These are phyloP conservation scores for Podaxis rugospora DNA, from an alignment of 768 basidiomycete genomes.

Conservation along the genomic window DNA sequence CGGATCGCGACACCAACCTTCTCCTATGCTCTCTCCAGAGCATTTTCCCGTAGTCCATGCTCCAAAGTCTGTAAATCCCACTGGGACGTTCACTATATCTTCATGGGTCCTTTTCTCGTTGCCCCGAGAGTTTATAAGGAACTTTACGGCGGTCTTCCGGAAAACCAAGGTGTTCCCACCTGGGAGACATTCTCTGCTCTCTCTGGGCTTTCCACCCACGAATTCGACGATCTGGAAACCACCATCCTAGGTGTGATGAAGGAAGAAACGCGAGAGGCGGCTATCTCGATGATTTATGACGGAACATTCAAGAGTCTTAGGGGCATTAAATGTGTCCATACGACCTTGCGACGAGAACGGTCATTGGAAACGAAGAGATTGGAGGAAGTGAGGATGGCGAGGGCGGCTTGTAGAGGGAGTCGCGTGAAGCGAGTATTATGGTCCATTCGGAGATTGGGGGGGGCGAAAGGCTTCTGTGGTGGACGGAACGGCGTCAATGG, in stretches of 20 bases:
- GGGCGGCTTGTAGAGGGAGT: too few relatives aligned
- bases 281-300: neutral
- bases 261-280: neutral
- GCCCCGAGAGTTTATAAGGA: neutral
- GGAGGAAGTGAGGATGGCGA: neutral
- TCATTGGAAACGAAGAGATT: neutral
- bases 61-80: neutral
- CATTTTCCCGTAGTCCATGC: neutral
- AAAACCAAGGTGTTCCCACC: neutral
- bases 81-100: neutral
- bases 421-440: neutral
- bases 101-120: neutral
- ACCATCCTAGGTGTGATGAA: neutral
- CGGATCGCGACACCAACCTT: neutral
- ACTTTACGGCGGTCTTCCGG: neutral
- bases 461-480: neutral
- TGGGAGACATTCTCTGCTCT: neutral
- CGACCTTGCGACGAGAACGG: neutral
- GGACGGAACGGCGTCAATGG: neutral
- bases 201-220: neutral
- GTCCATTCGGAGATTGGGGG: neutral
- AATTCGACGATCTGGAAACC: neutral
- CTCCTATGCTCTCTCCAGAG: neutral
- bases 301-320: neutral
- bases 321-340: neutral